Conservation (phyloP, 352 stramenopile genomes). For the Globisporangium mamillatum region DNA sequence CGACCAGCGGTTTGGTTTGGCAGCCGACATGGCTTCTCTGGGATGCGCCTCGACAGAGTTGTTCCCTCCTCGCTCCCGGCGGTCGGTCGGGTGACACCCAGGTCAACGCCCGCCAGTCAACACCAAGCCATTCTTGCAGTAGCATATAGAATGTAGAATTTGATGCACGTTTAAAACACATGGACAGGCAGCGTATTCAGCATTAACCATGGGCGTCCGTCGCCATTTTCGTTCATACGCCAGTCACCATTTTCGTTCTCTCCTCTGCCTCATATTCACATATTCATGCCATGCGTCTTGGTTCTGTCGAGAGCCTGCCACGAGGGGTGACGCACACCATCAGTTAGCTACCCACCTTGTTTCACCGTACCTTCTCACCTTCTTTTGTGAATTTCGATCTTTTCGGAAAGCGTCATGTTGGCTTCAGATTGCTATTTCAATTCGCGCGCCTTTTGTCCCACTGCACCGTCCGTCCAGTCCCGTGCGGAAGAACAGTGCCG, state of each 20-base stretch:
- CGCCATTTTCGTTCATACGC: neutral
- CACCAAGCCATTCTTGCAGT: neutral
- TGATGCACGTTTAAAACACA: neutral
- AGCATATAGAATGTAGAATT: too few species aligned
- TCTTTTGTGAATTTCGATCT: neutral
- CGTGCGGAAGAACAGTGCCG: neutral
- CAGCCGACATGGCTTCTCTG: slow-evolving; percentile 11
- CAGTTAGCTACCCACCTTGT: neutral
- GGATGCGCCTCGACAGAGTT: neutral
- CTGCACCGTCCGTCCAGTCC: neutral
- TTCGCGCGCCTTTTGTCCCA: neutral
- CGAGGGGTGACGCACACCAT: neutral
- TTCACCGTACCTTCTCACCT: neutral
- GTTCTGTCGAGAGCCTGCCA: neutral
- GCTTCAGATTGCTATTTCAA: neutral
- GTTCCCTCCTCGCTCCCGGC: neutral
- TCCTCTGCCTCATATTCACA: neutral
- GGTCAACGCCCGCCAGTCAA: slow-evolving; percentile 4
- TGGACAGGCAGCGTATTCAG: neutral
- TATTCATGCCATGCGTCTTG: neutral
- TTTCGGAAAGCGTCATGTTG: neutral
- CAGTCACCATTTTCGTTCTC: neutral
- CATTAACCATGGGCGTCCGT: neutral
- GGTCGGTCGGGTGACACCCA: neutral
- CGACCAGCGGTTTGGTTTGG: neutral